Conservation (phyloP, 192 early-diverging fungal genomes). For the Nowakowskiella sp. region DNA sequence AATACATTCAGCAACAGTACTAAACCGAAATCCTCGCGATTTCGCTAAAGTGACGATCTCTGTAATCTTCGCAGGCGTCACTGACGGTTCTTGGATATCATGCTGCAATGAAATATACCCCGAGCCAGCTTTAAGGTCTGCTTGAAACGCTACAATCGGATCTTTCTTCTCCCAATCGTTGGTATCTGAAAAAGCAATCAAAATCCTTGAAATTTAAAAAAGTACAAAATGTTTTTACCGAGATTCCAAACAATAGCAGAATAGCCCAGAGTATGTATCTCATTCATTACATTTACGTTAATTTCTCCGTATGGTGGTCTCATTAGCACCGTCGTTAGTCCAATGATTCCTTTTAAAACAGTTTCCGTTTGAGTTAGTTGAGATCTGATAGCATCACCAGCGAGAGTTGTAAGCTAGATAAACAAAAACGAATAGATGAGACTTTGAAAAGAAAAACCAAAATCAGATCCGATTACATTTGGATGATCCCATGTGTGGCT, state of each 20-base stretch:
- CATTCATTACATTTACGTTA: not conserved
- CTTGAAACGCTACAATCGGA: not conserved
- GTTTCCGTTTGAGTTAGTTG: not conserved
- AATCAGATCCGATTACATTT: no score
- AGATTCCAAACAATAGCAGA: conserved; percentile 45
- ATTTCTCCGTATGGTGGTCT: not conserved
- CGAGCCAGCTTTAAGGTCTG: not conserved
- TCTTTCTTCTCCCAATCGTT: conserved; percentile 35
- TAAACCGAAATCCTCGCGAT: not conserved
- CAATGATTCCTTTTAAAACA: not conserved
- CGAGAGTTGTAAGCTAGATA: not conserved
- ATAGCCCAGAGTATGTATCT: conserved; percentile 20
- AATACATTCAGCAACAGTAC: not conserved
- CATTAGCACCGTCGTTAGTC: not conserved
- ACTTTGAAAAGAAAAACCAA: no score
- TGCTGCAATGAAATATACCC: not conserved
- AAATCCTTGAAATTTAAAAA: no score
- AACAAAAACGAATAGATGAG: no score
- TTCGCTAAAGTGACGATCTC: not conserved
- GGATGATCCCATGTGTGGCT: no score
- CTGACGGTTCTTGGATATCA: not conserved
- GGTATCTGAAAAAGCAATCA: no score
- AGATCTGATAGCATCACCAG: not conserved
- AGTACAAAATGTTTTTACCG: no score
- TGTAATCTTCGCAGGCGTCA: not conserved